Evolutionary conservation across 208 protist genomes (phyloP), one percentile per base, ranked within the genome.

Genomic region (Trypanosomatidae sp.): DNA sequence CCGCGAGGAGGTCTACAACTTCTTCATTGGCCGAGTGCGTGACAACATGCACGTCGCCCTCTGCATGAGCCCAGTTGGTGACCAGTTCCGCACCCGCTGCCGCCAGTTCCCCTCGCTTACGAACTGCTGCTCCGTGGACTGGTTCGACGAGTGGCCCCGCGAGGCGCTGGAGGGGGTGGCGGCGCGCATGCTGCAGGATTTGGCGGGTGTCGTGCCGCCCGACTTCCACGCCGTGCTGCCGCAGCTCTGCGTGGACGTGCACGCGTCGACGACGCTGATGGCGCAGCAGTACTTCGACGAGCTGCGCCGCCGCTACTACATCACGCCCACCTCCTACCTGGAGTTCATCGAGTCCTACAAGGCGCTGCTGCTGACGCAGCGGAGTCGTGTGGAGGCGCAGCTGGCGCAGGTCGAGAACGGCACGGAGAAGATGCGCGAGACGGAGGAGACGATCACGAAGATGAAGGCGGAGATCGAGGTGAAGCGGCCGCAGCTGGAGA

Each of bases 101-200:
- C 91, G 97, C 52, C 97, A 98, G 88, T 99, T 99, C 79, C 98
- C 98, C 10, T 99, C 98, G 22, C 88, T 99, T 3, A 97, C 99
- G 28, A 99, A 99, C 86, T 99, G 98, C 84, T 99, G 98, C 84
- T 90, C 94, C 49, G 98, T 99, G 70, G 98, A 99, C 82, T 99
- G 98, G 98, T 99, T 99, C 77, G 93, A 97, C 71, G 91, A 95
- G 73, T 99, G 98, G 98, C 97, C 98, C 41, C 56, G 72, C 12
- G 95, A 99, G 74, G 98, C 98, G 8, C 87, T 99, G 17, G 77
- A 85, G 59, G 86, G 83, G 60, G 98, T 99, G 17, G 87, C 97
- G 33, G 70, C 80, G 67, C 88, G 89, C n/a, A 66, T 96, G 73
- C 86, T 98, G 76, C 69, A 90, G 53, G 88, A 95, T 55, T 65